Conservation (phyloP, 805 yeast genomes). For the Cyberlindnera mrakii region DNA sequence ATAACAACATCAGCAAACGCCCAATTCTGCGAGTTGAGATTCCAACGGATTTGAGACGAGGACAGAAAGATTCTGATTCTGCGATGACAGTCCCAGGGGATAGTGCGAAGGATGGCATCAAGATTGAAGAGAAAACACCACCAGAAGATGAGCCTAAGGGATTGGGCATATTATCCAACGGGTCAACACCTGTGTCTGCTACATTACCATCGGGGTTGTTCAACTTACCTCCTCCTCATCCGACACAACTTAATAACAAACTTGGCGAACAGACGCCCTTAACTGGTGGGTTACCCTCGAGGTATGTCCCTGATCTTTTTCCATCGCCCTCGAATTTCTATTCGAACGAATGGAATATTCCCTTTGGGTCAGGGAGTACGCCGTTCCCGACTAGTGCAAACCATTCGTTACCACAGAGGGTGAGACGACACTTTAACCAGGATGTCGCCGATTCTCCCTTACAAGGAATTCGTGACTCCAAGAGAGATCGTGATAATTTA, state of each 20-base stretch:
- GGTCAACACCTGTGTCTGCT: slow-evolving; percentile 27
- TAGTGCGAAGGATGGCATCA: not conserved
- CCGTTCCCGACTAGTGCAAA: slow-evolving; percentile 27
- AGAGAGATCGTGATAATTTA: not conserved
- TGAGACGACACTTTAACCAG: not conserved
- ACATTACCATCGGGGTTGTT: slow-evolving; percentile 28
- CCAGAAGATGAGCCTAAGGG: slow-evolving; percentile 13
- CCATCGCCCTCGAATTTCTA: slow-evolving; percentile 80
- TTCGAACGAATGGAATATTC: slow-evolving; percentile 50
- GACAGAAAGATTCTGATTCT: slow-evolving; percentile 6
- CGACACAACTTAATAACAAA: slow-evolving; percentile 10
- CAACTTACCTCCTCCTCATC: slow-evolving; percentile 29
- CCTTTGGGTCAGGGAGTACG: slow-evolving; percentile 36
- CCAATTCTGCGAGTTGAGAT: slow-evolving; percentile 24
- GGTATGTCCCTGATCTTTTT: slow-evolving; percentile 65
- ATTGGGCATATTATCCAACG: slow-evolving; percentile 14
- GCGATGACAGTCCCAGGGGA: not conserved
- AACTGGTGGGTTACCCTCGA: slow-evolving; percentile 61
- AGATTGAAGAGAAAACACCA: slow-evolving; percentile 11
- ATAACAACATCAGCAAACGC: slow-evolving; percentile 19
- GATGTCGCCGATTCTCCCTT: slow-evolving; percentile 1
- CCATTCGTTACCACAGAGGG: slow-evolving; percentile 2
- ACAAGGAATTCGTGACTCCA: not conserved
- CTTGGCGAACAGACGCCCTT: slow-evolving; percentile 65
- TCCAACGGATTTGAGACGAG: slow-evolving; percentile 12